These are phyloP conservation scores for Cutaneotrichosporon curvatum DNA, from an alignment of 1,284 basidiomycete genomes.

Conservation along the genomic window DNA sequence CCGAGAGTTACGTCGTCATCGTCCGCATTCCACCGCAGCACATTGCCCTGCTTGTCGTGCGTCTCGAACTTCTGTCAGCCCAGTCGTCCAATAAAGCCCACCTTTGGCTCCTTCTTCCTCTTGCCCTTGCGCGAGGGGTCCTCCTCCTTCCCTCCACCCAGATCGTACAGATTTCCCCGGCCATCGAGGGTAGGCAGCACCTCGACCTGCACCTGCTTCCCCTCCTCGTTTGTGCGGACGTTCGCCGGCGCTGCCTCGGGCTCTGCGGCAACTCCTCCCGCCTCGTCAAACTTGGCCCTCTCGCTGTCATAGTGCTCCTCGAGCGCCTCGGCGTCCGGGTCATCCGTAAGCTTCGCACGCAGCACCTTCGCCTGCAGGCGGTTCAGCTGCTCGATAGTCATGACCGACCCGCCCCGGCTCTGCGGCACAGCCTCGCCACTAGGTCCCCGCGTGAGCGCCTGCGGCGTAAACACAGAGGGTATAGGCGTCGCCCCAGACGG, in stretches of 20 bases:
- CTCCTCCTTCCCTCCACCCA: conserved; percentile 58
- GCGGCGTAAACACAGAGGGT: conserved; percentile 79
- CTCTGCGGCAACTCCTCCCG: conserved; percentile 21
- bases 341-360: conserved; percentile 74
- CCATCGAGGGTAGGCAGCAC: conserved; percentile 86
- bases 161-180: conserved; percentile 79
- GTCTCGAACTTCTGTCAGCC: conserved; percentile 60
- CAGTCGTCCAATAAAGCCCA: conserved; percentile 32
- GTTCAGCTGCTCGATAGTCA: conserved; percentile 62
- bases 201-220: conserved; percentile 54
- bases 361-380: conserved; percentile 87
- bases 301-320: conserved; percentile 75
- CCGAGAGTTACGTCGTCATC: conserved; percentile 79
- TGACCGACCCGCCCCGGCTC: conserved; percentile 21
- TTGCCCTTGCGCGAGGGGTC: conserved; percentile 22
- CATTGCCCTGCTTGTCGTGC: conserved; percentile 80
- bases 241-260: conserved; percentile 34
- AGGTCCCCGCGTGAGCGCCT: conserved; percentile 37
- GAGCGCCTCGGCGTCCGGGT: conserved; percentile 63
- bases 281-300: conserved; percentile 49
- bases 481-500: conserved; percentile 58
- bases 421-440: conserved; percentile 10
- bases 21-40: conserved; percentile 75
- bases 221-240: conserved; percentile 23
- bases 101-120: conserved; percentile 69